phyloP scores from a whole-genome alignment of 2,329 filamentous ascomycete genomes.

The Stagonosporopsis cucurbitacearum region DNA sequence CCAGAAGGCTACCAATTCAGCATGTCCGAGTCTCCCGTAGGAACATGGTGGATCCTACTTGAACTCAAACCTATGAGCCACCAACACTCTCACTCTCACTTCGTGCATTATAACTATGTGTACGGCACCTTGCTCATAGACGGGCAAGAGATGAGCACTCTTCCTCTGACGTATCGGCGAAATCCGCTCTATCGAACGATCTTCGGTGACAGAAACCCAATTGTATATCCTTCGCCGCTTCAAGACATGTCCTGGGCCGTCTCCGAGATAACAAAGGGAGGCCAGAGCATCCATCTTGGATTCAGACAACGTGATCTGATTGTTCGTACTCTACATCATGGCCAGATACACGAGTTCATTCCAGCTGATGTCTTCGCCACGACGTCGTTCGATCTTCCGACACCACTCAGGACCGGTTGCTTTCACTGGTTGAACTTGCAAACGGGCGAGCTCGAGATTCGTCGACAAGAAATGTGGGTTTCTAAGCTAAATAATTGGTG shows the following conservation, averaged over 20 bases:
- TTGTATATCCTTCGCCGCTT: constrained; percentile 60
- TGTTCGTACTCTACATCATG: constrained; percentile 50
- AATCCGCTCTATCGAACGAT: constrained; percentile 55
- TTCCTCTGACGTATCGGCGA: constrained; percentile 60
- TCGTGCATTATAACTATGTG: constrained; percentile 54
- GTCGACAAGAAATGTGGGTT: constrained; percentile 55
- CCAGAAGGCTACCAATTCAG: constrained; percentile 22
- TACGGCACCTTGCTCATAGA: constrained; percentile 59
- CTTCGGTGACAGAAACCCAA: constrained; percentile 61
- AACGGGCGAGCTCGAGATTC: constrained; percentile 59
- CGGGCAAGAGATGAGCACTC: constrained; percentile 57
- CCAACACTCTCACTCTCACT: constrained; percentile 33
- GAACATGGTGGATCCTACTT: constrained; percentile 46
- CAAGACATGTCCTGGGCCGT: constrained; percentile 60
- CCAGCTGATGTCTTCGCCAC: constrained; percentile 35
- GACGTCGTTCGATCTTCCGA: constrained; percentile 58
- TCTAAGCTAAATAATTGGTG: constrained; percentile 49
- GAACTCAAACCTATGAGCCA: constrained; percentile 18
- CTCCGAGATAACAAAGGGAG: constrained; percentile 37
- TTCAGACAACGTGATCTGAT: constrained; percentile 51
- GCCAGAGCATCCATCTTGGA: constrained; percentile 63
- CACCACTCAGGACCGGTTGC: constrained; percentile 58
- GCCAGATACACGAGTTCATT: constrained; percentile 47
- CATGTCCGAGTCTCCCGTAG: constrained; percentile 14
- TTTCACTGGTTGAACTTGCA: constrained; percentile 66